phyloP scores from a whole-genome alignment of 225 moss, liverwort and hornwort genomes.

The Straminergon stramineum region DNA sequence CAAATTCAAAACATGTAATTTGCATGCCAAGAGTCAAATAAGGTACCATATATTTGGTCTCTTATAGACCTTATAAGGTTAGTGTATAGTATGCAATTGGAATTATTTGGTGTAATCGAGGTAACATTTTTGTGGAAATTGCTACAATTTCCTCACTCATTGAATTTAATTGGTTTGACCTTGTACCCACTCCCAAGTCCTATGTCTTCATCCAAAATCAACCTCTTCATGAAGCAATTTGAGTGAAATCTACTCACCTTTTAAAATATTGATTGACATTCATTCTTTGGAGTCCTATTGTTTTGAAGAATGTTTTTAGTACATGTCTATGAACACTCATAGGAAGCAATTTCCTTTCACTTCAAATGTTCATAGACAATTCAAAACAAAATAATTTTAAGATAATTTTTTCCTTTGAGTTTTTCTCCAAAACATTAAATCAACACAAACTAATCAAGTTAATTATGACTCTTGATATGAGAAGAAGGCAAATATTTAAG shows the following conservation, averaged over 20 bases:
- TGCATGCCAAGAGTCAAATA: background rate
- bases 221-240: background rate
- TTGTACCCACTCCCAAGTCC: fast-evolving
- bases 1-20: fast-evolving
- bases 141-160: fast-evolving
- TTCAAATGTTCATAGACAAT: background rate
- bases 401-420: background rate
- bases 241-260: fast-evolving
- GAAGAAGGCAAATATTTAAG: background rate
- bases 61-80: fast-evolving
- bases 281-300: background rate
- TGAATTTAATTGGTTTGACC: too few species aligned
- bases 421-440: fast-evolving
- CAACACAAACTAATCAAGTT: background rate
- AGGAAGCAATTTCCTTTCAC: background rate
- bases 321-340: background rate
- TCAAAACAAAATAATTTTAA: background rate
- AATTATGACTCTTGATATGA: background rate
- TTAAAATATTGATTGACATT: background rate
- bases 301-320: background rate
- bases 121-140: background rate
- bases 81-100: background rate
- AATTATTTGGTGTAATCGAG: background rate
- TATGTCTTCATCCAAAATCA: background rate
- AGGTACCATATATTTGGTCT: too few species aligned